phyloP scores from a whole-genome alignment of 2,329 filamentous ascomycete genomes.

The Teratosphaeria gauchensis region DNA sequence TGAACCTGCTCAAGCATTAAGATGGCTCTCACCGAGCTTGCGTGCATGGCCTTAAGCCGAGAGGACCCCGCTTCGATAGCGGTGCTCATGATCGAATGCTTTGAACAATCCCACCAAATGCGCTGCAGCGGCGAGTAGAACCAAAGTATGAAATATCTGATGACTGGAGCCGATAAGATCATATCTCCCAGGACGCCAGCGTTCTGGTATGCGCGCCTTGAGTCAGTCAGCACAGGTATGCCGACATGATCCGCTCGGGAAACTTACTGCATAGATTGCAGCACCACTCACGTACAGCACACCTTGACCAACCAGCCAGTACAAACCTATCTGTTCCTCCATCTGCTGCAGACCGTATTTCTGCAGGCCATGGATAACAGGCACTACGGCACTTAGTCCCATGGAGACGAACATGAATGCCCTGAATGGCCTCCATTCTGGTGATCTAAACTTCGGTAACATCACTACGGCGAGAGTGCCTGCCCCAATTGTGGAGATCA shows the following conservation, averaged over 20 bases:
- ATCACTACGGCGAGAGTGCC: constrained; percentile 69
- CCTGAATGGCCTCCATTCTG: constrained; percentile 73
- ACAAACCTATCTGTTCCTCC: constrained; percentile 64
- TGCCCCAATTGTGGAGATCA: constrained; percentile 69
- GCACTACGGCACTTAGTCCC: constrained; percentile 73
- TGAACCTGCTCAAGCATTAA: background rate
- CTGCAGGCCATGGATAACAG: constrained; percentile 65
- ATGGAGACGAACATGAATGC: constrained; percentile 83
- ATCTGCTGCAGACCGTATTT: constrained; percentile 59
- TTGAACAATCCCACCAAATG: constrained; percentile 74
- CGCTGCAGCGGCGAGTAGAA: constrained; percentile 68
- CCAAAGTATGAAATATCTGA: constrained; percentile 89
- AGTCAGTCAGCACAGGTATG: constrained; percentile 1
- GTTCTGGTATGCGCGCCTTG: constrained; percentile 71
- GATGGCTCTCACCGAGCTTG: constrained; percentile 1
- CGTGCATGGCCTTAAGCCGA: constrained; percentile 3
- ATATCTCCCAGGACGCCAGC: constrained; percentile 64
- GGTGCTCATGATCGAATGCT: constrained; percentile 79
- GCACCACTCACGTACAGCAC: constrained; percentile 79
- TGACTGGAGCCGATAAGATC: constrained; percentile 92
- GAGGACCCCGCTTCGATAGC: constrained; percentile 7
- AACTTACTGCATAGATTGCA: constrained; percentile 67
- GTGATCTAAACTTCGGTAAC: constrained; percentile 73
- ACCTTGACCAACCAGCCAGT: constrained; percentile 72
- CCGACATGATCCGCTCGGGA: background rate